phyloP scores from a whole-genome alignment of 768 basidiomycete species.

The Trametes meyenii region DNA sequence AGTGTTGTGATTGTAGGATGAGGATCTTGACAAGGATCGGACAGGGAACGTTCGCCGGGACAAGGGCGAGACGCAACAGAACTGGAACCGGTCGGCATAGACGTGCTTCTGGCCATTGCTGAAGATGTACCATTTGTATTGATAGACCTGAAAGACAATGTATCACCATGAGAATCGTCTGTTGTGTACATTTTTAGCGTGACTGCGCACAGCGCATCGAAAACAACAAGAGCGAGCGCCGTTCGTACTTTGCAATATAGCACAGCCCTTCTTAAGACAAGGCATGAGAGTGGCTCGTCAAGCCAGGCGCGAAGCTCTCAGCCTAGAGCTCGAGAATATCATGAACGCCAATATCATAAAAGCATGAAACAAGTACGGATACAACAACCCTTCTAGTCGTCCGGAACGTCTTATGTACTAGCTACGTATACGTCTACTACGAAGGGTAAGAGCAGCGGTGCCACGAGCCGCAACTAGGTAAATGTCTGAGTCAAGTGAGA shows the following conservation, averaged over 20 bases:
- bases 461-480: neutral
- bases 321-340: neutral
- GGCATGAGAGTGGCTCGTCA: too few species aligned
- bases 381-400: constrained; percentile 6
- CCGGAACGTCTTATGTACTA: neutral
- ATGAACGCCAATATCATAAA: neutral
- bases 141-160: too few species aligned
- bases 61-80: constrained; percentile 58
- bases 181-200: too few species aligned
- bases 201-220: too few species aligned
- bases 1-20: neutral
- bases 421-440: neutral
- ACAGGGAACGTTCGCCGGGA: constrained; percentile 56
- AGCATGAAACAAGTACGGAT: neutral
- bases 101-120: too few species aligned
- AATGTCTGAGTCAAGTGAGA: too few species aligned
- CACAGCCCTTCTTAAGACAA: too few species aligned
- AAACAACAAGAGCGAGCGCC: too few species aligned
- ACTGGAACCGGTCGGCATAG: constrained; percentile 41
- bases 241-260: too few species aligned
- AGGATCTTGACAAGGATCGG: neutral
- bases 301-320: too few species aligned
- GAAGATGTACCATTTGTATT: too few species aligned
- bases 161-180: too few species aligned
- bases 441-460: neutral